These are phyloP conservation scores for Byssochlamys sp. DNA, from an alignment of 2,329 filamentous ascomycete genomes.

Conservation along the genomic window DNA sequence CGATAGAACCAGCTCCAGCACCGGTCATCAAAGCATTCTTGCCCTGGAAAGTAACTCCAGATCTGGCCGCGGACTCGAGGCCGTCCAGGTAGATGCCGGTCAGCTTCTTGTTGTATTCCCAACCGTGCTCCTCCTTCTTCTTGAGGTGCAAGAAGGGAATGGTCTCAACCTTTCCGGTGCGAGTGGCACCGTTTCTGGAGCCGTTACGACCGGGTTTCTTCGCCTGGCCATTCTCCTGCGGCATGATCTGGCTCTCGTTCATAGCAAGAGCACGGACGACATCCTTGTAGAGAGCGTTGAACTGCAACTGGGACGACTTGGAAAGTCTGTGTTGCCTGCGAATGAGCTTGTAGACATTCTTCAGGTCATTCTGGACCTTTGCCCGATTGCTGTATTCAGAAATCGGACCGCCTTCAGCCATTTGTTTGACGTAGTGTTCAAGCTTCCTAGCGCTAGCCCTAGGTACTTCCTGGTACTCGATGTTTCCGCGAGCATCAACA, in stretches of 20 bases:
- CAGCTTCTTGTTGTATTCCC: slow-evolving; percentile 99
- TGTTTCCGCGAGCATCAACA: slow-evolving; percentile 83
- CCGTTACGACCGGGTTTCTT: slow-evolving; percentile 49
- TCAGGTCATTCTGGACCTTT: slow-evolving; percentile 92
- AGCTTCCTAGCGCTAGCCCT: slow-evolving; percentile 86
- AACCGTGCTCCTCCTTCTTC: slow-evolving; percentile 90
- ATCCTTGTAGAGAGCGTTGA: slow-evolving; percentile 88
- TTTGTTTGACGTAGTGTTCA: slow-evolving; percentile 95
- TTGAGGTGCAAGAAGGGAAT: slow-evolving; percentile 96
- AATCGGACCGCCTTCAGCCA: slow-evolving; percentile 96
- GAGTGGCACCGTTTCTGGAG: slow-evolving; percentile 46
- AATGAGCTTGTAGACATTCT: slow-evolving; percentile 94
- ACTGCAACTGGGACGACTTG: slow-evolving; percentile 90
- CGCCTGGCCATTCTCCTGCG: slow-evolving; percentile 62
- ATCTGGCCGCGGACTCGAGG: slow-evolving; percentile 75
- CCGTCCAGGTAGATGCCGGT: slow-evolving; percentile 88
- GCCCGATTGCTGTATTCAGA: slow-evolving; percentile 96
- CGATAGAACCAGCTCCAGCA: slow-evolving; percentile 93
- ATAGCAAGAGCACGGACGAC: slow-evolving; percentile 89
- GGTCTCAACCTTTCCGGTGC: slow-evolving; percentile 84
- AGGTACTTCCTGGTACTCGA: slow-evolving; percentile 81
- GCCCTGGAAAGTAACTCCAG: slow-evolving; percentile 81
- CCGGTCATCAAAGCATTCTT: slow-evolving; percentile 98
- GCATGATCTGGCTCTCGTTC: slow-evolving; percentile 96
- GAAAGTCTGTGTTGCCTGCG: slow-evolving; percentile 96